Percentiles rank a stretch among this genome's conserved stretches.
phyloP scores from a whole-genome alignment of 1,284 basidiomycete genomes.

The Volvariella surrecta region DNA sequence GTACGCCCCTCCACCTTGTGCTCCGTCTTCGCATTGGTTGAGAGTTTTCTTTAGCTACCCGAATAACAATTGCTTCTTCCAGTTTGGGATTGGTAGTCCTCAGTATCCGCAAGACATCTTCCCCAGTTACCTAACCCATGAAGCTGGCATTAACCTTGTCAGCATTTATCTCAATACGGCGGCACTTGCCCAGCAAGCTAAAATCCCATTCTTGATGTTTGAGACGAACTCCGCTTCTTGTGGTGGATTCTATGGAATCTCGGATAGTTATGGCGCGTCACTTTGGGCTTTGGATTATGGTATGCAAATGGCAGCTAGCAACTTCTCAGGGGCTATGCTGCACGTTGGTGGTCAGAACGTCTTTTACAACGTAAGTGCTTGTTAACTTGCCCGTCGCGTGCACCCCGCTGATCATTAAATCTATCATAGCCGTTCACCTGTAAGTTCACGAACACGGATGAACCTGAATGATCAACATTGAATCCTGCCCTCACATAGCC shows the following conservation, averaged over 20 bases:
- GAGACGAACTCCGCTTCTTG: slow-evolving; percentile 81
- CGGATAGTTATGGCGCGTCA: slow-evolving; percentile 63
- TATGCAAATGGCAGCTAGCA: slow-evolving; percentile 51
- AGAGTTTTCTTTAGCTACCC: slow-evolving; percentile 41
- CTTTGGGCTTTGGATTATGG: slow-evolving; percentile 67
- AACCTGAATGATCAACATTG: neutral
- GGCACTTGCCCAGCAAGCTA: slow-evolving; percentile 30
- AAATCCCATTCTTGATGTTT: slow-evolving; percentile 61
- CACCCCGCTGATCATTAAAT: neutral
- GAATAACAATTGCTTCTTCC: slow-evolving; percentile 54
- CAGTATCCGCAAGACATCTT: slow-evolving; percentile 46
- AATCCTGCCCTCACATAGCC: slow-evolving; percentile 21
- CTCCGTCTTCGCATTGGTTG: slow-evolving; percentile 42
- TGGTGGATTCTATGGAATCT: slow-evolving; percentile 72
- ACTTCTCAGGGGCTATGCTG: slow-evolving; percentile 49
- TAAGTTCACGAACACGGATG: slow-evolving; percentile 12
- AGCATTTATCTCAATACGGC: slow-evolving; percentile 41
- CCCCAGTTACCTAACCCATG: slow-evolving; percentile 50
- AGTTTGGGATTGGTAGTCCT: slow-evolving; percentile 32
- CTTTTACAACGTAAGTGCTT: slow-evolving; percentile 49
- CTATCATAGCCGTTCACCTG: slow-evolving; percentile 31
- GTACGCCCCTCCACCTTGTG: slow-evolving; percentile 18
- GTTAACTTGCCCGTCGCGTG: neutral
- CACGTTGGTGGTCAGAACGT: slow-evolving; percentile 64
- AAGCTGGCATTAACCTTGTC: slow-evolving; percentile 35